phyloP scores from a whole-genome alignment of 371 early-diverging fungal species.

The Rhizopus sp. region DNA sequence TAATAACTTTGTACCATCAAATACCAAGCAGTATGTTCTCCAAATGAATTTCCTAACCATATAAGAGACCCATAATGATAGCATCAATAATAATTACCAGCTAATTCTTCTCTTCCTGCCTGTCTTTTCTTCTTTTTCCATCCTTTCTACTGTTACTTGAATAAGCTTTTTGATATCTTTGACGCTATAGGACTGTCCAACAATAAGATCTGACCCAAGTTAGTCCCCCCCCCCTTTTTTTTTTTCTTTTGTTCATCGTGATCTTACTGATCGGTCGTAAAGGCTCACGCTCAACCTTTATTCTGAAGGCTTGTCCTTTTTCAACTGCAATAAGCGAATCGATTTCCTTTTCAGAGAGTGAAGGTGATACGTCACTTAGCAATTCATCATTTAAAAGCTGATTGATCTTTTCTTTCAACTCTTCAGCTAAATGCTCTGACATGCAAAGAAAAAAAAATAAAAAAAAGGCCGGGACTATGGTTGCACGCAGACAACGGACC shows the following conservation, averaged over 20 bases:
- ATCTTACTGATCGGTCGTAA: slow-evolving; percentile 34
- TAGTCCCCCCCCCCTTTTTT: background rate
- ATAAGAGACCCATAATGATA: too few species aligned
- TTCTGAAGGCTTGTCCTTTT: slow-evolving; percentile 37
- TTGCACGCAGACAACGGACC: background rate
- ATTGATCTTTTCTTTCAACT: slow-evolving; percentile 26
- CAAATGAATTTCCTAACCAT: slow-evolving; percentile 43
- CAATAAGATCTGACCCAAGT: slow-evolving; percentile 28
- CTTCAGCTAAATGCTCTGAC: slow-evolving; percentile 6
- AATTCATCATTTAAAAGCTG: slow-evolving; percentile 29
- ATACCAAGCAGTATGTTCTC: slow-evolving; percentile 35
- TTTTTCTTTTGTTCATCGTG: background rate
- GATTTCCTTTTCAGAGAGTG: slow-evolving; percentile 28
- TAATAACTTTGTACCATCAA: slow-evolving; percentile 22
- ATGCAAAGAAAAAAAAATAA: slow-evolving; percentile 2
- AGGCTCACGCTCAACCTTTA: slow-evolving; percentile 32
- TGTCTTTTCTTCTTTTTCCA: slow-evolving; percentile 12
- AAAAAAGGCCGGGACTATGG: background rate
- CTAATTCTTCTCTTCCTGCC: slow-evolving; percentile 18
- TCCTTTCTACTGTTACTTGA: slow-evolving; percentile 15
- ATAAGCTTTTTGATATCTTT: slow-evolving; percentile 37
- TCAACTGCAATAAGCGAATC: slow-evolving; percentile 42
- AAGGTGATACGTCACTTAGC: slow-evolving; percentile 19
- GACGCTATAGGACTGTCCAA: slow-evolving; percentile 36
- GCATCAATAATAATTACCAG: slow-evolving; percentile 24